These are phyloP conservation scores for Cutaneotrichosporon cyanovorans DNA, from an alignment of 1,284 basidiomycete species.

Conservation along the genomic window DNA sequence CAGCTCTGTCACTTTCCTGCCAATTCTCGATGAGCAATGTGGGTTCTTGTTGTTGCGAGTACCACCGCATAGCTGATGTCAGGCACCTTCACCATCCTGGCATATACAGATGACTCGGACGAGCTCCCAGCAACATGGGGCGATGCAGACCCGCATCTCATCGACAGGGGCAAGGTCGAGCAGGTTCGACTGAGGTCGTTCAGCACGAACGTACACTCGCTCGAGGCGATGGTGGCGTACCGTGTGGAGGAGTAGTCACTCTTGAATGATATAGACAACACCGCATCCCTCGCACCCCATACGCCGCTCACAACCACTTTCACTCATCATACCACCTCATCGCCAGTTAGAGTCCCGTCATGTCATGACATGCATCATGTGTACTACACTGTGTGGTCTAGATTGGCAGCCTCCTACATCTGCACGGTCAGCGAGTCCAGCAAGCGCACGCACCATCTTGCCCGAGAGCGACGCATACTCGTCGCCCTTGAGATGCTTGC, in stretches of 20 bases:
- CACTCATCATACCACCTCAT: too few species aligned
- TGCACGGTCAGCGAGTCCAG: too few species aligned
- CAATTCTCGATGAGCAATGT: slow-evolving; percentile 88
- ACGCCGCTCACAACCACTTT: too few species aligned
- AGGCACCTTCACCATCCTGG: slow-evolving; percentile 79
- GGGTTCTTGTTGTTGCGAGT: slow-evolving; percentile 46
- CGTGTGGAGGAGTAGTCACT: slow-evolving; percentile 34
- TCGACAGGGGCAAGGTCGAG: slow-evolving; percentile 91
- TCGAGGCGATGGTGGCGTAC: slow-evolving; percentile 55
- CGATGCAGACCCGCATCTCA: slow-evolving; percentile 88
- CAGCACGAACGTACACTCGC: slow-evolving; percentile 80
- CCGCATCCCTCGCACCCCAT: too few species aligned
- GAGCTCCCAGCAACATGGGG: slow-evolving; percentile 68
- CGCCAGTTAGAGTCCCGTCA: too few species aligned
- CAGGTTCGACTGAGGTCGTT: slow-evolving; percentile 87
- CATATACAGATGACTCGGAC: slow-evolving; percentile 69
- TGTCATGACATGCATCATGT: not conserved
- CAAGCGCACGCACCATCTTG: slow-evolving; percentile 42
- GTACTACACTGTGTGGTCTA: too few species aligned
- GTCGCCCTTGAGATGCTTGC: slow-evolving; percentile 30
- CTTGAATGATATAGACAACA: too few species aligned
- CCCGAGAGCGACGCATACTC: slow-evolving; percentile 33
- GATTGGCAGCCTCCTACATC: not conserved
- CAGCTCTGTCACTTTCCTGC: slow-evolving; percentile 88
- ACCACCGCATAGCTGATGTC: not conserved